Conservation (phyloP, 176 grass and related monocot species). For the Coix lacrymajobi region DNA sequence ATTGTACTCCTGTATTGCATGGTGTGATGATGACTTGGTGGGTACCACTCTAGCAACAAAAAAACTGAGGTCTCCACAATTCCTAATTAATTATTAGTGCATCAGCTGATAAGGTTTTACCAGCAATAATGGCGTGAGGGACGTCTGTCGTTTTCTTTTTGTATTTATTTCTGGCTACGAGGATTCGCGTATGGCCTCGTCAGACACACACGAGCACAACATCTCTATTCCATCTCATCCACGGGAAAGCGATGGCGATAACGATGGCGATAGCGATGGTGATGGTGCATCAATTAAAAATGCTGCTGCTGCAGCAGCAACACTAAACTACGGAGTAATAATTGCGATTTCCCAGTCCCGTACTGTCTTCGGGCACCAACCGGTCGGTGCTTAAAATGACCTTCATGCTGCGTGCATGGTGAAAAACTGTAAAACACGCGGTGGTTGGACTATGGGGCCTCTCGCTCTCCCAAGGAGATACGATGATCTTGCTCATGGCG, state of each 20-base stretch:
- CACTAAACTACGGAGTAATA: no score
- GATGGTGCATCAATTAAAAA: background rate
- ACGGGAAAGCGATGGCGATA: background rate
- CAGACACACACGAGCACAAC: background rate
- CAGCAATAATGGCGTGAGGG: background rate
- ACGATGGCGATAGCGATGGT: background rate
- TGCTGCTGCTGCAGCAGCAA: background rate
- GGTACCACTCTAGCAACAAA: no score
- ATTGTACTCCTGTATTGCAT: no score
- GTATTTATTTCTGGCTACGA: background rate
- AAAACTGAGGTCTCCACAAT: no score
- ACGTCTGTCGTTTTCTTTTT: background rate
- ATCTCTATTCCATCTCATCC: background rate
- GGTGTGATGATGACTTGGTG: no score
- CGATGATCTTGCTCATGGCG: background rate
- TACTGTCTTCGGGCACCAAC: background rate
- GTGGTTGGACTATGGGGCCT: background rate
- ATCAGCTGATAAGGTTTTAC: background rate
- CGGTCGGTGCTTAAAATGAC: background rate
- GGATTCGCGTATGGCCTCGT: background rate
- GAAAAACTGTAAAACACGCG: background rate
- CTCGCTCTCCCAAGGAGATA: background rate
- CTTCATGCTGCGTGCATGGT: background rate
- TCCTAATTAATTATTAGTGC: background rate
- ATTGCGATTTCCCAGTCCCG: background rate